Evolutionary conservation across 148 eudicot genomes (phyloP).

Genomic region (Nepenthes mirabilis): DNA sequence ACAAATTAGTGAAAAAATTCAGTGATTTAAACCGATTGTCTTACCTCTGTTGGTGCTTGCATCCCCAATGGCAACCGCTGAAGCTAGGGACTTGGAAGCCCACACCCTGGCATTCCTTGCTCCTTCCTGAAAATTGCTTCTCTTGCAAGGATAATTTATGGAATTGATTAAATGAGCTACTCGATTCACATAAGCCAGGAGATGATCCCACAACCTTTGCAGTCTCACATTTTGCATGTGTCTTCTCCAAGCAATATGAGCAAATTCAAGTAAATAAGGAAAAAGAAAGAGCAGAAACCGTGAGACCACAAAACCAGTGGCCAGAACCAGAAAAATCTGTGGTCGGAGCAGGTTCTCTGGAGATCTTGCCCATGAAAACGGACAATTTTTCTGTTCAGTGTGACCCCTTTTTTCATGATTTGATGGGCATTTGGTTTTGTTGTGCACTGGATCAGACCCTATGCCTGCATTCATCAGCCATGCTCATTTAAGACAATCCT

Average conservation of each 20-base stretch:
- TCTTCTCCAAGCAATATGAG: constrained; percentile 47
- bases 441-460: constrained; percentile 25
- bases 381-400: constrained; percentile 47
- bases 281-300: constrained; percentile 29
- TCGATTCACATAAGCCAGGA: constrained; percentile 40
- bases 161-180: constrained; percentile 38
- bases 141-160: constrained; percentile 54
- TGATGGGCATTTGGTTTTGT: constrained; percentile 17
- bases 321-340: constrained; percentile 74
- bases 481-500: not conserved
- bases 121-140: constrained; percentile 79
- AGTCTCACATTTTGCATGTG: constrained; percentile 31
- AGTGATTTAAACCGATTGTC: not conserved
- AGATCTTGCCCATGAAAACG: constrained; percentile 88
- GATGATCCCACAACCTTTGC: constrained; percentile 64
- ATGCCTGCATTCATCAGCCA: constrained; percentile 30
- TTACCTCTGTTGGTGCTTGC: constrained; percentile 39
- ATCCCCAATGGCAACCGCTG: constrained; percentile 75
- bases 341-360: constrained; percentile 66
- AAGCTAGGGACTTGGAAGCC: constrained; percentile 89
- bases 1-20: not conserved
- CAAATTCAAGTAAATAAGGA: not conserved
- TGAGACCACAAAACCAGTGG: constrained; percentile 59
- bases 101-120: constrained; percentile 77
- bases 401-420: constrained; percentile 17